Evolutionary conservation across 768 basidiomycete genomes (phyloP).

Genomic region (Hebeloma cylindrosporum): DNA sequence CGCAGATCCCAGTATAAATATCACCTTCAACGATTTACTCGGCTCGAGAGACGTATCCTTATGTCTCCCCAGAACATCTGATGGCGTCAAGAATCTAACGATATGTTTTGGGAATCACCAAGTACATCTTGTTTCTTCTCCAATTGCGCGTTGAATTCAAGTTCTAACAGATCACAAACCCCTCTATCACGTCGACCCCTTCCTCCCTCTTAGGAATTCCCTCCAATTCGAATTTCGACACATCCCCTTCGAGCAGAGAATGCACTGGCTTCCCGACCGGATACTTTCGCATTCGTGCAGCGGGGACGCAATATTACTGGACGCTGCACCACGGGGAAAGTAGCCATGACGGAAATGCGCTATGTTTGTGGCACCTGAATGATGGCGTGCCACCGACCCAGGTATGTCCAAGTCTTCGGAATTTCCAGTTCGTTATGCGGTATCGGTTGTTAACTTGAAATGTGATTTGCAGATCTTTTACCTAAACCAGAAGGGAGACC

Average conservation of each 20-base stretch:
- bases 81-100: not conserved
- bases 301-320: constrained; percentile 1
- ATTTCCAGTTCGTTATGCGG: too few species aligned
- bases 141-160: not conserved
- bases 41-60: not conserved
- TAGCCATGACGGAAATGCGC: constrained; percentile 4
- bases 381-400: not conserved
- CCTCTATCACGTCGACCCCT: too few species aligned
- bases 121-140: not conserved
- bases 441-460: not conserved
- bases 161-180: not conserved
- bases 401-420: too few species aligned
- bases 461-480: constrained; percentile 1
- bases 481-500: constrained; percentile 1
- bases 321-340: constrained; percentile 1
- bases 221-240: not conserved
- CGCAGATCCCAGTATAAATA: too few species aligned
- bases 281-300: constrained; percentile 8
- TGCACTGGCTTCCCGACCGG: constrained; percentile 5
- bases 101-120: constrained; percentile 4
- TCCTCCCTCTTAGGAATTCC: not conserved
- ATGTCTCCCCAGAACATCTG: not conserved
- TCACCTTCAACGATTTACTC: not conserved
- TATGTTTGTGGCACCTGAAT: not conserved
- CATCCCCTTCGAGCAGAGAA: too few species aligned